Percentiles rank a stretch among this genome's conserved stretches.
phyloP scores from a whole-genome alignment of 768 basidiomycete species.

The Pleurotus giganteus region DNA sequence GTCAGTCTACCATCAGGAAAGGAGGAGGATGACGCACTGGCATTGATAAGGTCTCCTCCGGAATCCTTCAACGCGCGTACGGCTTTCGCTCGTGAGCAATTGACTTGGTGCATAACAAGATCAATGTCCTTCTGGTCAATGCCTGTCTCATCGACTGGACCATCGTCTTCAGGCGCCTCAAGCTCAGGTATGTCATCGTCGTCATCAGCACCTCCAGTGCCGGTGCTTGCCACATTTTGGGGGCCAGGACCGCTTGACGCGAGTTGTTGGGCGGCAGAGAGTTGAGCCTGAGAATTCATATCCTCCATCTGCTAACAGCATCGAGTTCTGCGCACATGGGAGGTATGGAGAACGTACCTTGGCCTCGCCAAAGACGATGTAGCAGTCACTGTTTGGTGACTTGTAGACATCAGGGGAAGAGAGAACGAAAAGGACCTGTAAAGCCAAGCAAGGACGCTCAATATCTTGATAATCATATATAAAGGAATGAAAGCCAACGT shows the following conservation, averaged over 20 bases:
- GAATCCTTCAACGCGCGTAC: conserved; percentile 88
- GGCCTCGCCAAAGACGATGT: conserved; percentile 99
- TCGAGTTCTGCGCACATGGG: background rate
- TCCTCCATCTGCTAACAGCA: conserved; percentile 66
- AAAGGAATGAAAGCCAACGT: conserved; percentile 46
- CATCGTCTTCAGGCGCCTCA: conserved; percentile 81
- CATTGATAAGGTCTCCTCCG: conserved; percentile 94
- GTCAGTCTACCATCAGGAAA: background rate
- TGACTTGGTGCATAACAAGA: conserved; percentile 84
- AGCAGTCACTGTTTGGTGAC: conserved; percentile 94
- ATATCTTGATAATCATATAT: background rate
- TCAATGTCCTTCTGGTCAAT: conserved; percentile 95
- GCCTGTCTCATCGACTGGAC: conserved; percentile 79
- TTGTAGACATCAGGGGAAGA: conserved; percentile 97
- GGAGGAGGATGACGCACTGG: conserved; percentile 62
- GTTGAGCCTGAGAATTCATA: conserved; percentile 76
- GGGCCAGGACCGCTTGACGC: conserved; percentile 48
- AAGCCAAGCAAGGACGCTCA: background rate
- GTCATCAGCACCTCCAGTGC: conserved; percentile 54
- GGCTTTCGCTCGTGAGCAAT: conserved; percentile 89
- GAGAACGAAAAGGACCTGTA: conserved; percentile 86
- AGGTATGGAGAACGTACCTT: conserved; percentile 48
- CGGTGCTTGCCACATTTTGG: conserved; percentile 48
- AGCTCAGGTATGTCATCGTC: conserved; percentile 86
- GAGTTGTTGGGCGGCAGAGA: conserved; percentile 79